Conservation (phyloP, 148 eudicot species). For the Fagopyrum esculentum region DNA sequence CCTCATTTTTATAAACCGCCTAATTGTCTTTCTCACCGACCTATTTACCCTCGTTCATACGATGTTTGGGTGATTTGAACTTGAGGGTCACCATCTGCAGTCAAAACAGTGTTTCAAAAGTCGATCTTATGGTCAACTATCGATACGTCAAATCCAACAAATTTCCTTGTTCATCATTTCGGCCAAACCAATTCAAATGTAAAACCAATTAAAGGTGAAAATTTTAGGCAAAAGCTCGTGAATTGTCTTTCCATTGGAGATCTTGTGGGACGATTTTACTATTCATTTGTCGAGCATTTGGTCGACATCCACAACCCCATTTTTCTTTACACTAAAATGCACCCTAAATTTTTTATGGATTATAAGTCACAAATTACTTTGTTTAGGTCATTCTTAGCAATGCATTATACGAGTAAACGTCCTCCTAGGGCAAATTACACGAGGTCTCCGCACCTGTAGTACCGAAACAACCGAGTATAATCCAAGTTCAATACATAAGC, state of each 20-base stretch:
- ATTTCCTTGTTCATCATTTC: not conserved
- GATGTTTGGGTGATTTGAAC: no score
- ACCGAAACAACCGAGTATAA: no score
- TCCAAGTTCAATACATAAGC: no score
- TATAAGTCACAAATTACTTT: not conserved
- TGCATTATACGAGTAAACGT: no score
- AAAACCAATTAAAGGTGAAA: not conserved
- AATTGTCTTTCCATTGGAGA: not conserved
- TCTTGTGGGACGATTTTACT: not conserved
- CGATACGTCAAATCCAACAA: not conserved
- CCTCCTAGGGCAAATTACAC: no score
- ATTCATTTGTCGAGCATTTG: not conserved
- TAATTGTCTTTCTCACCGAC: no score
- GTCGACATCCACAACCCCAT: not conserved
- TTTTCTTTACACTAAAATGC: not conserved
- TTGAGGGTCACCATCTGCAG: no score
- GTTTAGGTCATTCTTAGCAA: not conserved
- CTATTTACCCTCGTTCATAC: no score
- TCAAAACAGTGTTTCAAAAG: no score
- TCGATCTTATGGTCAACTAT: not conserved
- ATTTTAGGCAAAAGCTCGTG: not conserved
- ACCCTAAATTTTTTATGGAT: no score
- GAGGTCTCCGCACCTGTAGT: no score
- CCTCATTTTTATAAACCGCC: no score
- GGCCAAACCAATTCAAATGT: not conserved